phyloP scores from a whole-genome alignment of 2,329 filamentous ascomycete genomes.

The Uncinocarpus reesii region DNA sequence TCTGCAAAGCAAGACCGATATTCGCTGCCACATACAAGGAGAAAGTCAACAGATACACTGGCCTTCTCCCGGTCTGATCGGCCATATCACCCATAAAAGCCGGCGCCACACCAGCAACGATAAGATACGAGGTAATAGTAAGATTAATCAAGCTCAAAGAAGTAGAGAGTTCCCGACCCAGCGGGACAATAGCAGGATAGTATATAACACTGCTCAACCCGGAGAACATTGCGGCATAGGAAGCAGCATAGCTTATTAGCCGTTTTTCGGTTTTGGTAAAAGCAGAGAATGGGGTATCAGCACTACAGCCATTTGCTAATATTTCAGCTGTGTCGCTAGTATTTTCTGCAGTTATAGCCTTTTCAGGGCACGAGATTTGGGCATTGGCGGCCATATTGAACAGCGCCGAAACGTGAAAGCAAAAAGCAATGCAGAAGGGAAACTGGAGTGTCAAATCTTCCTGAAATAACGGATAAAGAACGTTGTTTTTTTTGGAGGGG shows the following conservation, averaged over 20 bases:
- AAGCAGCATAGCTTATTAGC: conserved; percentile 10
- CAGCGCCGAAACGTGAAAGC: no score
- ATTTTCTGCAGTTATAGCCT: neutral
- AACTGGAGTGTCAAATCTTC: no score
- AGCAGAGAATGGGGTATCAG: conserved; percentile 1
- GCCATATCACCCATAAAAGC: conserved; percentile 20
- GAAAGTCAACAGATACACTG: conserved; percentile 19
- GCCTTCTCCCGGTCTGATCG: conserved; percentile 21
- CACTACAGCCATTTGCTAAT: neutral
- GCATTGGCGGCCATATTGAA: neutral
- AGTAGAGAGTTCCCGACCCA: neutral
- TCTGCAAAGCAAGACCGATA: conserved; percentile 20
- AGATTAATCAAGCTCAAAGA: conserved; percentile 16
- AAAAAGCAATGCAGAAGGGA: no score
- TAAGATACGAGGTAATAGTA: conserved; percentile 18
- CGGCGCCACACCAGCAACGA: conserved; percentile 18
- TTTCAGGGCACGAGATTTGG: neutral
- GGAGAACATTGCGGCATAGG: conserved; percentile 11
- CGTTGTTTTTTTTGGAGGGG: no score
- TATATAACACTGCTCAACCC: conserved; percentile 1
- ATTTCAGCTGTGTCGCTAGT: neutral
- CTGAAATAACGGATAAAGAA: no score
- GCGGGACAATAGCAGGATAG: neutral
- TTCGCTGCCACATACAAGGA: conserved; percentile 20
- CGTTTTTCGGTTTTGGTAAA: conserved; percentile 1